Base-by-base conservation (phyloP, 202 grass and related monocot genomes). In the Brachypodium distachyon region DNA sequence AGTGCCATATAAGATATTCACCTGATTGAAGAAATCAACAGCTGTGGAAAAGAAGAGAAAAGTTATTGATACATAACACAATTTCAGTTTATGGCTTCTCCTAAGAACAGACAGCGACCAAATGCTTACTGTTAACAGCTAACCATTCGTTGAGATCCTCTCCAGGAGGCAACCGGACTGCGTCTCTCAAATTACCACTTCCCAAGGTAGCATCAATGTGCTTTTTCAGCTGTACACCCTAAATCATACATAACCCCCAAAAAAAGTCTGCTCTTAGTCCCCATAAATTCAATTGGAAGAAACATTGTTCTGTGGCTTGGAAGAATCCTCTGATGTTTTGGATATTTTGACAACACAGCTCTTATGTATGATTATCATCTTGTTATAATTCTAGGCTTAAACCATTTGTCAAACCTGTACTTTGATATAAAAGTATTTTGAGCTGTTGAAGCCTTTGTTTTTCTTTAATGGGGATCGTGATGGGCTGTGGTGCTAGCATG, bases 21-120 rank as follows among this genome's bases (percentile, higher is more conserved):
- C 91, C 73, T 93, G 91, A 47, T 90, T 93, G 82, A 93, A 93
- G 82, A 93, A 93, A 70, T 93, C 91, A 76, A 90, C 84, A 76
- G 82, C 91, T 93, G 78, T 58, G 27, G 56, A 79, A 5, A 84
- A 59, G 5, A n/a, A 84, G 5, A n/a, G 81, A 70, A 61, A 23
- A n/a, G 19, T 13, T 36, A 53, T 74, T 26, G 77, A 43, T 23
- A 76, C 60, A 68, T 23, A 7, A 29, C 8, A 69, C 10, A 67
- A 0, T 54, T 46, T 14, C 3, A 63, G 6, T 27, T 12, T 7
- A 43, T 37, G 46, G 16, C 0, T 25, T 67, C 57, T 67, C 9
- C 22, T 70, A 32, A 10, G 1, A 75, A 51, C 0, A 43, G 18
- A 46, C 39, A 17, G 22, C 7, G 6, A 8, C 57, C 3, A 67